Evolutionary conservation across 2,329 filamentous ascomycete genomes (phyloP), one percentile per base, ranked within the genome.

Genomic region (Ascochyta lentis): DNA sequence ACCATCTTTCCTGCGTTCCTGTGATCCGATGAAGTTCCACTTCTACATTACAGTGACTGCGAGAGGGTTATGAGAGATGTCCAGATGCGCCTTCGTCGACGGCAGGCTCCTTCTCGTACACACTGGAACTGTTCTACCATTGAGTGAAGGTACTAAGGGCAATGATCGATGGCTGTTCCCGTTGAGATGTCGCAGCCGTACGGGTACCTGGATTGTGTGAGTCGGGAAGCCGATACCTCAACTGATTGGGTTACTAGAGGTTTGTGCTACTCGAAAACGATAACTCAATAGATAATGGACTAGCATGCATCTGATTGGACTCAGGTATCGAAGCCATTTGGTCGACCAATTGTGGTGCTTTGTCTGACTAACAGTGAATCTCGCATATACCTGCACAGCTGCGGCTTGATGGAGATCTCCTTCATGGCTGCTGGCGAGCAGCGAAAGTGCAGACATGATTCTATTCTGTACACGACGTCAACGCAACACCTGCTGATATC

Each of bases 191-290:
- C 16, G 26, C 46, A 55, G 37, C 47, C 53, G 47, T 26, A 42
- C 41, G 41, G 53, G 19, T 27, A 42, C 24, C 31, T 42, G 34
- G 40, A 5, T 27, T 10, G 46, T 55, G 46, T 31, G 24, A 50
- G 19, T n/a, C 7, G 34, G 41, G 52, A 42, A 31, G 2, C 22
- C 13, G 10, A 19, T n/a, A 38, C 46, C 19, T 22, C 6, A 49
- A 24, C 42, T 35, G 46, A 29, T 50, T 38, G 29, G 41, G 24
- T 42, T 19, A 19, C 29, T 29, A 9, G 19, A 19, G 8, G n/a
- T 3, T 42, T 23, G 52, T 55, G 41, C 12, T n/a, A 55, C 46
- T 24, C 9, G 19, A 15, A 23, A 15, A 24, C 1, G 8, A 10
- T 19, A n/a, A 8, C 4, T 41, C n/a, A 8, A 10, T 8, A 33